Conservation (phyloP, 306 rosid species). For the Purshia tridentata region DNA sequence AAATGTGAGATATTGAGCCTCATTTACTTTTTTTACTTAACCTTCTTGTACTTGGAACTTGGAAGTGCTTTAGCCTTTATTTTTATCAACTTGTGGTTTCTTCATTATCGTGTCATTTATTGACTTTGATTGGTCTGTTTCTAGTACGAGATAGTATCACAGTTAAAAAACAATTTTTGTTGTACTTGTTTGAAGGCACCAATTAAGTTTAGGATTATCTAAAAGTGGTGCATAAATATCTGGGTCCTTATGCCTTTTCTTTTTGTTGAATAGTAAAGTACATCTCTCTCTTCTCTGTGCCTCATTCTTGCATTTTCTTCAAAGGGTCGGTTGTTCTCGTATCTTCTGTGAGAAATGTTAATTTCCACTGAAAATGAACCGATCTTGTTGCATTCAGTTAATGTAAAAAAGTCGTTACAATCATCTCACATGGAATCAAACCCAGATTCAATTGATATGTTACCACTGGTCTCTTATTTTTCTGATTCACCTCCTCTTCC, state of each 20-base stretch:
- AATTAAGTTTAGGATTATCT: neutral
- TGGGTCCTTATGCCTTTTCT: neutral
- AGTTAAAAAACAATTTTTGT: neutral
- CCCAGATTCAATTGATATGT: constrained; percentile 51
- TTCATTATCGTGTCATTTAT: neutral
- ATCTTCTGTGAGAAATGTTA: constrained; percentile 45
- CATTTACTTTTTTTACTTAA: neutral
- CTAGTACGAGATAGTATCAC: neutral
- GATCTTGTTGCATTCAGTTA: constrained; percentile 47
- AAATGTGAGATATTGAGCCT: neutral
- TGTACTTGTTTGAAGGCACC: neutral
- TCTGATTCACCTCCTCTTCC: constrained; percentile 46
- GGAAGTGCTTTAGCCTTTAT: neutral
- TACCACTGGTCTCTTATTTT: constrained; percentile 20
- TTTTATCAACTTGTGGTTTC: neutral
- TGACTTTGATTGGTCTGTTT: neutral
- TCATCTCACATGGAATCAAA: constrained; percentile 49
- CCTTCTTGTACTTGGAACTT: constrained; percentile 9
- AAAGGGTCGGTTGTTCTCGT: constrained; percentile 8
- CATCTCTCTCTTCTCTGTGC: neutral
- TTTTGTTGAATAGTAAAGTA: constrained; percentile 13
- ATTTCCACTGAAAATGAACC: constrained; percentile 46
- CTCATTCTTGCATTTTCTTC: constrained; percentile 7
- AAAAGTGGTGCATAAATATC: constrained; percentile 7
- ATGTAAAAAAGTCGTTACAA: constrained; percentile 37